These are phyloP conservation scores for Penicillium decumbens DNA, from an alignment of 2,329 filamentous ascomycete species.

Conservation along the genomic window DNA sequence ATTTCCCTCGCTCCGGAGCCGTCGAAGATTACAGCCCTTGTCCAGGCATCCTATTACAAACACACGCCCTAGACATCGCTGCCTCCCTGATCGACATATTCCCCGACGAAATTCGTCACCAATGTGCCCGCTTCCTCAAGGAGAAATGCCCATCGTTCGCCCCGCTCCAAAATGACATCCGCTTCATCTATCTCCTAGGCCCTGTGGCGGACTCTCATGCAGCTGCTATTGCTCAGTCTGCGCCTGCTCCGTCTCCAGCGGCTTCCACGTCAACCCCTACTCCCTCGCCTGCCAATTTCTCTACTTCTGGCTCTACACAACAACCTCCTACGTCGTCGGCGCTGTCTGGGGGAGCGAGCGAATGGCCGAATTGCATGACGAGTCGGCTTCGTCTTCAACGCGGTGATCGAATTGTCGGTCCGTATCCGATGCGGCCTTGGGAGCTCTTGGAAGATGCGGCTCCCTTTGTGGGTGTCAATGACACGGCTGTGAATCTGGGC, in stretches of 20 bases:
- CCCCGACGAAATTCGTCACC: slow-evolving; percentile 41
- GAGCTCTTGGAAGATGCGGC: slow-evolving; percentile 45
- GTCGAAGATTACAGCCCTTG: slow-evolving; percentile 25
- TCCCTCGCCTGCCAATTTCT: slow-evolving; percentile 24
- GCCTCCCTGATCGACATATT: slow-evolving; percentile 43
- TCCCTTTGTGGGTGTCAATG: slow-evolving; percentile 42
- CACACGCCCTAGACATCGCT: slow-evolving; percentile 44
- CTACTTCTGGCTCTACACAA: slow-evolving; percentile 16
- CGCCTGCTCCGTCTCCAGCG: slow-evolving; percentile 31
- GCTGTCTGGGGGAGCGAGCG: slow-evolving; percentile 15
- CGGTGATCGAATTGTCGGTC: slow-evolving; percentile 32
- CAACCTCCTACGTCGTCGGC: slow-evolving; percentile 12
- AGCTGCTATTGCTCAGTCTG: slow-evolving; percentile 20
- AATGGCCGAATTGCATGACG: slow-evolving; percentile 25
- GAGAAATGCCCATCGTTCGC: slow-evolving; percentile 40
- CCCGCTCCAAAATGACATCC: slow-evolving; percentile 37
- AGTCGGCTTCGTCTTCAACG: slow-evolving; percentile 38
- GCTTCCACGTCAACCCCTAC: slow-evolving; percentile 29
- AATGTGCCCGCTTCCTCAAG: slow-evolving; percentile 41
- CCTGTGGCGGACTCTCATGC: slow-evolving; percentile 29
- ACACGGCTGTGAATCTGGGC: slow-evolving; percentile 42
- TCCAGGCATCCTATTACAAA: slow-evolving; percentile 35
- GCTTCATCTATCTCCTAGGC: slow-evolving; percentile 42
- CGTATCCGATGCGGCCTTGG: slow-evolving; percentile 40
- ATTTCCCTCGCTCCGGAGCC: slow-evolving; percentile 26